Evolutionary conservation across 768 basidiomycete species (phyloP).

Genomic region (Serendipita sp.): DNA sequence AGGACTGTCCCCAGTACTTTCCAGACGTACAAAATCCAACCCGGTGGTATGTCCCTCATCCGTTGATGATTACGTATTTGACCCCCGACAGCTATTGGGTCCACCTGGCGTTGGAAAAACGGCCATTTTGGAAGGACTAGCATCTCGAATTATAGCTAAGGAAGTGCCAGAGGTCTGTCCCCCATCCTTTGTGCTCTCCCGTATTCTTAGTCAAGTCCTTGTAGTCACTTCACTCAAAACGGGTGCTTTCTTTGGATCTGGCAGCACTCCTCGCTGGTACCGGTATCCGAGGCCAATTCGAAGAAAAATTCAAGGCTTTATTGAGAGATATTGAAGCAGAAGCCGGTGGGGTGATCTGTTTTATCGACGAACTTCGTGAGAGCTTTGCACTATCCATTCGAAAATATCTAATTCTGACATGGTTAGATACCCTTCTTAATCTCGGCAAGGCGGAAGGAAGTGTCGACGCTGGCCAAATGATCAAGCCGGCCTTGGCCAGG

Average conservation of each 20-base stretch:
- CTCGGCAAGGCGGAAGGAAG: constrained; percentile 85
- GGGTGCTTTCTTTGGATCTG: constrained; percentile 76
- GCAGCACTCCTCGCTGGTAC: constrained; percentile 76
- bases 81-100: constrained; percentile 47
- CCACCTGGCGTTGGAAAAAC: constrained; percentile 90
- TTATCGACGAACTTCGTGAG: constrained; percentile 89
- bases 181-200: background rate
- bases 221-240: constrained; percentile 71
- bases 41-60: constrained; percentile 47
- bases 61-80: background rate
- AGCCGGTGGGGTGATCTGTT: constrained; percentile 51
- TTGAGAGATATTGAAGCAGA: constrained; percentile 83
- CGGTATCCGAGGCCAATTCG: constrained; percentile 82
- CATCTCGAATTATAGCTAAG: constrained; percentile 68
- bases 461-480: constrained; percentile 86
- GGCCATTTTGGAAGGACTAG: constrained; percentile 79
- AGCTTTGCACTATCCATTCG: constrained; percentile 13
- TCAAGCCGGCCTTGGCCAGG: constrained; percentile 77
- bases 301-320: constrained; percentile 83
- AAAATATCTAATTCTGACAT: background rate
- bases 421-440: constrained; percentile 59
- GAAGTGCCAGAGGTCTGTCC: constrained; percentile 73
- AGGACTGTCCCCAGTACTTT: constrained; percentile 38
- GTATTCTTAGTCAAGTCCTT: background rate
- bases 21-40: constrained; percentile 80